These are phyloP conservation scores for Phlegmacium glaucopus DNA, from an alignment of 768 basidiomycete genomes.

Conservation along the genomic window DNA sequence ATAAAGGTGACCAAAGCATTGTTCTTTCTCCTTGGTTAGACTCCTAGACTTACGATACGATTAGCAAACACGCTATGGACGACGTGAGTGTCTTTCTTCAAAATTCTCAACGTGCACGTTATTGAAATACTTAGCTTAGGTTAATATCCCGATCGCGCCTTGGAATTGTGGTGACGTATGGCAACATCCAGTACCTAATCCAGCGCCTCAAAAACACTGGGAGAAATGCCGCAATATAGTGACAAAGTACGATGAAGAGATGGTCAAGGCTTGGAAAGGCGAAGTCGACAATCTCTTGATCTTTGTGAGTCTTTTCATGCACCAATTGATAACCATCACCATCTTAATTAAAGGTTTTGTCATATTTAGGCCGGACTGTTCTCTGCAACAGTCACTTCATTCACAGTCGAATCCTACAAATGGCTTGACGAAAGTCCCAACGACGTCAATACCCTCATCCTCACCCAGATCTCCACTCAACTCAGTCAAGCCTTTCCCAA, in stretches of 20 bases:
- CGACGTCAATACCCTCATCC: constrained; percentile 3
- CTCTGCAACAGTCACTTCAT: constrained; percentile 20
- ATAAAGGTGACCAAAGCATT: not conserved
- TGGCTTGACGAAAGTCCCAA: constrained; percentile 13
- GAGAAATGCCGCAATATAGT: constrained; percentile 13
- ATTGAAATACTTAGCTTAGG: too few species aligned
- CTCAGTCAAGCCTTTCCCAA: not conserved
- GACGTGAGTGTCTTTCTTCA: not conserved
- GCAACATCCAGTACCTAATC: constrained; percentile 8
- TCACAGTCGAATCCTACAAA: constrained; percentile 17
- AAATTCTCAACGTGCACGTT: not conserved
- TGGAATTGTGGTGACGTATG: constrained; percentile 13
- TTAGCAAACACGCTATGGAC: not conserved
- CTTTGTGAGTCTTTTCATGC: constrained; percentile 12
- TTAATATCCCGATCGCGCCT: not conserved
- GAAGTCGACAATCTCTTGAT: constrained; percentile 21
- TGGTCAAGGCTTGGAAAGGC: constrained; percentile 20
- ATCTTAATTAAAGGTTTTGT: too few species aligned
- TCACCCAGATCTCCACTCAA: constrained; percentile 8
- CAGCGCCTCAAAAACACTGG: constrained; percentile 16
- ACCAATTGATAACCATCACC: not conserved
- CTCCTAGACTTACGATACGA: too few species aligned
- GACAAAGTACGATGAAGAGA: constrained; percentile 17
- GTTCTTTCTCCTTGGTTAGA: not conserved
- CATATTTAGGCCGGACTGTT: constrained; percentile 17